Conservation (phyloP, 257 asterid species). For the Gynochthodes officinalis region DNA sequence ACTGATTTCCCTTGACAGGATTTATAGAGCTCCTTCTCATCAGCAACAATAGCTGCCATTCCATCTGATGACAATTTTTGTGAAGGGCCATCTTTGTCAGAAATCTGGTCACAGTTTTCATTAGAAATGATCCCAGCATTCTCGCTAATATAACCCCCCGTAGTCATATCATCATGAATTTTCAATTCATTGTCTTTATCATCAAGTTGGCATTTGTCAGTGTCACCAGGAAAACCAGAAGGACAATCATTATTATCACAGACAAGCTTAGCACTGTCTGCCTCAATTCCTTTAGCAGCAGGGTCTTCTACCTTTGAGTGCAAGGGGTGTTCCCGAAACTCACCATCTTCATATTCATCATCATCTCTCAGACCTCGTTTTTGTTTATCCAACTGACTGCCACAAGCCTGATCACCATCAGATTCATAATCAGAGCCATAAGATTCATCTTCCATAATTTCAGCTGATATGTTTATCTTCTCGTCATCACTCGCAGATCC, state of each 20-base stretch:
- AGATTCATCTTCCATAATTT: constrained; percentile 46
- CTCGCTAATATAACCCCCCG: constrained; percentile 25
- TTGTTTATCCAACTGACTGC: constrained; percentile 18
- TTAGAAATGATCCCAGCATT: constrained; percentile 17
- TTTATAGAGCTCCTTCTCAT: constrained; percentile 30
- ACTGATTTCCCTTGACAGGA: constrained; percentile 24
- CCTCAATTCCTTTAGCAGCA: constrained; percentile 25
- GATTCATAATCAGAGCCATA: constrained; percentile 59
- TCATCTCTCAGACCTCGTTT: constrained; percentile 44
- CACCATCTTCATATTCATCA: constrained; percentile 89
- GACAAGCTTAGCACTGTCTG: constrained; percentile 19
- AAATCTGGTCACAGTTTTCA: constrained; percentile 29
- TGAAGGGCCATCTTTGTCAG: constrained; percentile 24
- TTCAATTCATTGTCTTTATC: constrained; percentile 25
- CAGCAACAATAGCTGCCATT: constrained; percentile 28
- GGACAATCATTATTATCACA: constrained; percentile 26
- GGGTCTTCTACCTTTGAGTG: constrained; percentile 34
- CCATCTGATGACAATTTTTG: constrained; percentile 27
- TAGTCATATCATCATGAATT: constrained; percentile 27
- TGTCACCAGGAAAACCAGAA: constrained; percentile 27
- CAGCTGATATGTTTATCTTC: constrained; percentile 40
- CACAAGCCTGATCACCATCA: constrained; percentile 39
- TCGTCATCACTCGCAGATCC: constrained; percentile 46
- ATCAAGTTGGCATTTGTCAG: constrained; percentile 19
- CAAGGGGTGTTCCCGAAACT: constrained; percentile 55